Evolutionary conservation across 495 filamentous ascomycete genomes (phyloP), one percentile per base, ranked within the genome.

Genomic region (Symbiotaphrina buchneri): DNA sequence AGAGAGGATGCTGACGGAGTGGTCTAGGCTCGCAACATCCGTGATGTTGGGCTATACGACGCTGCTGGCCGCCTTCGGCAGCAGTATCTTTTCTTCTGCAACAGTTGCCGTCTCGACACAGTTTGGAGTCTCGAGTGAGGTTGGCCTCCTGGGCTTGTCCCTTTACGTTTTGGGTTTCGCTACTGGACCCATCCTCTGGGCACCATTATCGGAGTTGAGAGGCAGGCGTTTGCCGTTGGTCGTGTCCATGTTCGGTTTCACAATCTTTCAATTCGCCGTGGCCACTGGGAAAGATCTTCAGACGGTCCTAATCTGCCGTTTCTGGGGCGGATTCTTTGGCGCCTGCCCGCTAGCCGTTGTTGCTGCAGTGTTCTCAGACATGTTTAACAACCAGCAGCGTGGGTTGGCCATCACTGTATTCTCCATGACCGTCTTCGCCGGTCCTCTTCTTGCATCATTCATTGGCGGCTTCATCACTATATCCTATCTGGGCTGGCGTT

Each of bases 331-430:
- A 27, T 55, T 68, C 37, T 65, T 64, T 40, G 80, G 77, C 20
- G 71, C 76, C 25, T 77, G 68, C 45, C 81, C 83, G 0, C 45
- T 92, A 5, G 70, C 83, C 14, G 70, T 91, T 27, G 82, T 91
- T 1, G 83, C 71, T 3, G 83, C 82, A 15, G 66, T 90, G 30
- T 87, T 92, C 51, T 73, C 75, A 1, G 83, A 93, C 47, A 78
- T 91, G 58, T 91, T 80, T 42, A 62, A 77, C 44, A 81, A 84
- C 44, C 61, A 66, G 7, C 68, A 68, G 5, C 64, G 82, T 35
- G 83, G 83, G 29, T 51, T 83, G 11, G 80, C 83, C 19, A 72
- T 83, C 36, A 78, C 81, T 1, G 52, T 84, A 16, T 92, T 85
- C 52, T 71, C 74, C 21, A 74, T 79, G 68, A 70, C 73, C 3